phyloP scores from a whole-genome alignment of 176 grass and related monocot genomes.

The Lolium multiflorum region DNA sequence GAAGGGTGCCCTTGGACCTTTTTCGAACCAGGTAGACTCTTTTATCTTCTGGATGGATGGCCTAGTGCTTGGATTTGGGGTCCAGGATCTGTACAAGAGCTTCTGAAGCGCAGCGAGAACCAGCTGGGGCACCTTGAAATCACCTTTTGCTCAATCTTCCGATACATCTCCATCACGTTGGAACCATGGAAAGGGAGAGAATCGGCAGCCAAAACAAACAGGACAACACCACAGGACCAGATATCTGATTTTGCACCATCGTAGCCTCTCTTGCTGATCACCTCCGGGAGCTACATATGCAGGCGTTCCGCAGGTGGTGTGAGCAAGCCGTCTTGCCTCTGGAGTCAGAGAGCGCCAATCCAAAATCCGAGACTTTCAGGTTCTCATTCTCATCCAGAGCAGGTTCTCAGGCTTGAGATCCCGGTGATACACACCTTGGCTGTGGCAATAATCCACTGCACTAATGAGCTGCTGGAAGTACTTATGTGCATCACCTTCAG shows the following conservation, averaged over 20 bases:
- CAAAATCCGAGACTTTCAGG: constrained; percentile 76
- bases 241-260: constrained; percentile 85
- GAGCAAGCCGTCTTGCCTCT: constrained; percentile 73
- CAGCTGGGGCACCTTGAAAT: constrained; percentile 76
- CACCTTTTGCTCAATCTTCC: constrained; percentile 62
- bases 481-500: constrained; percentile 55
- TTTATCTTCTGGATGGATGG: constrained; percentile 78
- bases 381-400: constrained; percentile 69
- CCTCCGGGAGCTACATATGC: constrained; percentile 96
- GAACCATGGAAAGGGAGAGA: constrained; percentile 77
- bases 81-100: constrained; percentile 70
- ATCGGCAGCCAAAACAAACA: constrained; percentile 74
- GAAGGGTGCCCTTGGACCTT: constrained; percentile 49
- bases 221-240: constrained; percentile 88
- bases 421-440: constrained; percentile 70
- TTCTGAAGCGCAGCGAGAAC: constrained; percentile 69
- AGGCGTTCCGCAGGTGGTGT: constrained; percentile 84
- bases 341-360: constrained; percentile 63
- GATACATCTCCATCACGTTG: constrained; percentile 88
- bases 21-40: constrained; percentile 77
- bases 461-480: constrained; percentile 71
- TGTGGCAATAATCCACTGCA: constrained; percentile 73
- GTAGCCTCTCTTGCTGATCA: constrained; percentile 68
- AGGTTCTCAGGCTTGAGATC: constrained; percentile 76
- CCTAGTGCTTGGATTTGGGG: constrained; percentile 73